These are phyloP conservation scores for Bremia lactucae DNA, from an alignment of 352 stramenopile species.

Conservation along the genomic window DNA sequence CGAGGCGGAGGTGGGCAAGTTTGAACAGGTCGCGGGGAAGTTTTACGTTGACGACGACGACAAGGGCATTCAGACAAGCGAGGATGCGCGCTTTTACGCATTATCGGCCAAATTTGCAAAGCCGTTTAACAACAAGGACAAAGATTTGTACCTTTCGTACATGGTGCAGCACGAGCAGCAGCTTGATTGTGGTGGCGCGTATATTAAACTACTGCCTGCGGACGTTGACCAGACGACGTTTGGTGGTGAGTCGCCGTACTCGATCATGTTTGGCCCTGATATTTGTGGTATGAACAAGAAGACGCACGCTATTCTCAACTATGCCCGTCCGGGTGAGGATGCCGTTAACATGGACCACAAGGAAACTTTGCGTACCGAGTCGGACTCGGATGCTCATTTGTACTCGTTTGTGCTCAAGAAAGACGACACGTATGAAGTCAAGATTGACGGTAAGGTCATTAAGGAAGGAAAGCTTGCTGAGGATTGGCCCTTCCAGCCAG, in stretches of 20 bases:
- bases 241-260: conserved; percentile 91
- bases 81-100: conserved; percentile 97
- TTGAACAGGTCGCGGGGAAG: conserved; percentile 89
- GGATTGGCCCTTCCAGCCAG: conserved; percentile 92
- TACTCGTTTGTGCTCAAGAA: conserved; percentile 96
- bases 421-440: conserved; percentile 96
- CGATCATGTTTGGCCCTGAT: conserved; percentile 99
- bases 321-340: conserved; percentile 91
- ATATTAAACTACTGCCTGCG: conserved; percentile 97
- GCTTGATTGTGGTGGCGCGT: conserved; percentile 97
- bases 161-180: conserved; percentile 98
- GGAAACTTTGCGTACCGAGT: conserved; percentile 66
- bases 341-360: conserved; percentile 88
- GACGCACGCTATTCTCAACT: conserved; percentile 98
- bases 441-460: conserved; percentile 94
- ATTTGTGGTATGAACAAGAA: conserved; percentile 95
- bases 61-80: conserved; percentile 91
- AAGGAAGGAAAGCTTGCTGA: conserved; percentile 87
- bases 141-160: conserved; percentile 93
- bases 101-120: conserved; percentile 88
- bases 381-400: conserved; percentile 88
- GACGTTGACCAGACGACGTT: conserved; percentile 89
- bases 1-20: conserved; percentile 88
- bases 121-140: conserved; percentile 83
- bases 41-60: conserved; percentile 84